A percentile compares a stretch with the other conserved stretches of the same genome.
These are phyloP conservation scores for Asterionellopsis glacialis DNA, from an alignment of 108 stramenopile genomes.

Conservation along the genomic window DNA sequence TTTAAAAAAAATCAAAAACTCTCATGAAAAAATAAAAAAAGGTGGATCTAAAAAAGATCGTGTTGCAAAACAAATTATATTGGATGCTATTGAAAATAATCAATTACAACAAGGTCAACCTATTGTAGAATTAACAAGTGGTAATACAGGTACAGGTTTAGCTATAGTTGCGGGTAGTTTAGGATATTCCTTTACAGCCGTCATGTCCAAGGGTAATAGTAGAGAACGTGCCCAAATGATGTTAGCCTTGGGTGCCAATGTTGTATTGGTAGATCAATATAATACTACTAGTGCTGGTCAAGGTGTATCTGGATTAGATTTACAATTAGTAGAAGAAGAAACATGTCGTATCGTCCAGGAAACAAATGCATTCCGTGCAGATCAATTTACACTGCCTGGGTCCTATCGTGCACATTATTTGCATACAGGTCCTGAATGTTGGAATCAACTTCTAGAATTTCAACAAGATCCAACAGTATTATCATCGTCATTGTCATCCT, in stretches of 20 bases:
- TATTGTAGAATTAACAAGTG: constrained; percentile 28
- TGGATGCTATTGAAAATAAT: neutral
- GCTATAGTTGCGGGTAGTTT: constrained; percentile 16
- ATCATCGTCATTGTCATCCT: too few relatives aligned
- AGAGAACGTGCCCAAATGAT: constrained; percentile 12
- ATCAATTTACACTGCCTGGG: constrained; percentile 19
- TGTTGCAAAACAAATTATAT: constrained; percentile 9
- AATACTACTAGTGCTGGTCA: neutral
- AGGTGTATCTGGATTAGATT: constrained; percentile 23
- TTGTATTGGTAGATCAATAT: constrained; percentile 9
- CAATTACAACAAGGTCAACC: constrained; percentile 2
- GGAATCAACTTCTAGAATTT: constrained; percentile 3
- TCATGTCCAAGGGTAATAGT: constrained; percentile 13
- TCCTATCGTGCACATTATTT: constrained; percentile 17
- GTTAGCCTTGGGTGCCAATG: constrained; percentile 6
- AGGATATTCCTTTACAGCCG: constrained; percentile 2
- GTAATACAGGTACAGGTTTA: constrained; percentile 30
- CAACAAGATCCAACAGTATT: too few relatives aligned
- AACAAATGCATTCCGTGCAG: constrained; percentile 18
- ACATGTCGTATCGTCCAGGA: constrained; percentile 12
- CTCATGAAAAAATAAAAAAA: too few relatives aligned
- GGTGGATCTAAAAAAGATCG: constrained; percentile 8
- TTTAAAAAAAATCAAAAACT: too few relatives aligned
- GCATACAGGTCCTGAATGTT: constrained; percentile 24
- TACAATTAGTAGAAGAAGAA: constrained; percentile 23